Evolutionary conservation across 2,329 filamentous ascomycete species (phyloP), one percentile per base, ranked within the genome.

Genomic region (Albophoma yamanashiensis): DNA sequence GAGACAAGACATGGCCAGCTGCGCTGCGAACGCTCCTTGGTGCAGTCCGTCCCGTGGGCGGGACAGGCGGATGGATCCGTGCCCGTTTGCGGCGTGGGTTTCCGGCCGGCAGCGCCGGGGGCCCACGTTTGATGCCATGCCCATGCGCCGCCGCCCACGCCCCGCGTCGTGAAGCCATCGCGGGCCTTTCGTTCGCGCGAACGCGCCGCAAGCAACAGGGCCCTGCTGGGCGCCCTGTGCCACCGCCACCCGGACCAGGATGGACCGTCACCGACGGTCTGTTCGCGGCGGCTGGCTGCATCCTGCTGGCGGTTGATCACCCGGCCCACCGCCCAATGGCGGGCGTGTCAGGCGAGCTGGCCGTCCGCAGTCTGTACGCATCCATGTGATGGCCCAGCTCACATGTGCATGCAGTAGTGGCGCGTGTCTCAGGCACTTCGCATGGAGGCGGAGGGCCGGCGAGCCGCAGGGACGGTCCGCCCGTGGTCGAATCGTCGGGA

Each of bases 241-340:
- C 58, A 57, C 57, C 55, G 58, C 39, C 53, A 60, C 53, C 27
- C 52, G 43, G 45, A 55, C 50, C 55, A 45, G 59, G 55, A 57
- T 59, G 56, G 56, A 56, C 60, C 55, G 17, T 66, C 65, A 63
- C 64, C 65, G 64, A 65, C 61, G 61, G 62, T 62, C 60, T 65
- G 61, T 64, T 60, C 59, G 39, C 61, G 60, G 63, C 63, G 60
- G 62, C 60, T 64, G 63, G 55, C 55, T 64, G 65, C 65, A 63
- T 62, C 47, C 58, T 55, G 55, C 58, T 52, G 59, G 58, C 58
- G 53, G 59, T 62, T 63, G 42, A 63, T 63, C 60, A 64, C 61
- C 63, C 58, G 57, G 60, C 59, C 62, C 56, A 55, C 59, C 60
- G 38, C 38, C 63, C 63, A 64, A 61, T 63, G 20, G 58, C 40